Evolutionary conservation across 768 basidiomycete species (phyloP).

Genomic region (Mycena amicta): DNA sequence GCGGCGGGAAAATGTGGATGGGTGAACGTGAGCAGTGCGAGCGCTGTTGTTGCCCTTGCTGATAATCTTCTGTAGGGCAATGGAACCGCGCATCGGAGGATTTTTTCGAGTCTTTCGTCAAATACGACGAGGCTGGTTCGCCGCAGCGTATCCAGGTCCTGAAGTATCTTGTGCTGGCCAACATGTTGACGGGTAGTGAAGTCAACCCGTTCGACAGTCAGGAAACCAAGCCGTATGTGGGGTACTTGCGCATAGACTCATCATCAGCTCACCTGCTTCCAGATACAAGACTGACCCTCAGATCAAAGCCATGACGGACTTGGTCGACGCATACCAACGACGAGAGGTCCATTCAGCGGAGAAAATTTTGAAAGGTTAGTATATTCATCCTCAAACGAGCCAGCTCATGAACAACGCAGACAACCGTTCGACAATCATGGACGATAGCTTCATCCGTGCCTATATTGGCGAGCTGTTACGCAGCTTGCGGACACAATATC

Average conservation of each 20-base stretch:
- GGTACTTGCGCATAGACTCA: too few relatives aligned
- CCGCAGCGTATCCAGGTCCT: conserved; percentile 96
- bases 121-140: conserved; percentile 97
- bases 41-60: neutral
- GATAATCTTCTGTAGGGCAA: conserved; percentile 57
- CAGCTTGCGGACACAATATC: conserved; percentile 92
- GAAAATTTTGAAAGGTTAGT: conserved; percentile 84
- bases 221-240: conserved; percentile 99
- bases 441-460: conserved; percentile 89
- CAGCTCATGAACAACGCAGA: conserved; percentile 46
- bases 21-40: conserved; percentile 91
- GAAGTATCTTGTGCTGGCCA: conserved; percentile 96
- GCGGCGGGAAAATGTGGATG: conserved; percentile 99
- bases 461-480: conserved; percentile 97
- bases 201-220: conserved; percentile 99
- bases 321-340: conserved; percentile 95
- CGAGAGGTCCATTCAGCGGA: conserved; percentile 98
- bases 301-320: conserved; percentile 97
- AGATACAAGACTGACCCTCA: conserved; percentile 97
- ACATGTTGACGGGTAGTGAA: conserved; percentile 97
- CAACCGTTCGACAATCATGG: conserved; percentile 94
- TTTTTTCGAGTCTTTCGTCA: conserved; percentile 98
- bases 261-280: too few relatives aligned
- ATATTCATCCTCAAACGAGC: neutral
- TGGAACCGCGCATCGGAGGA: conserved; percentile 97